phyloP scores from a whole-genome alignment of 768 basidiomycete species.

The Grammothele lineata region DNA sequence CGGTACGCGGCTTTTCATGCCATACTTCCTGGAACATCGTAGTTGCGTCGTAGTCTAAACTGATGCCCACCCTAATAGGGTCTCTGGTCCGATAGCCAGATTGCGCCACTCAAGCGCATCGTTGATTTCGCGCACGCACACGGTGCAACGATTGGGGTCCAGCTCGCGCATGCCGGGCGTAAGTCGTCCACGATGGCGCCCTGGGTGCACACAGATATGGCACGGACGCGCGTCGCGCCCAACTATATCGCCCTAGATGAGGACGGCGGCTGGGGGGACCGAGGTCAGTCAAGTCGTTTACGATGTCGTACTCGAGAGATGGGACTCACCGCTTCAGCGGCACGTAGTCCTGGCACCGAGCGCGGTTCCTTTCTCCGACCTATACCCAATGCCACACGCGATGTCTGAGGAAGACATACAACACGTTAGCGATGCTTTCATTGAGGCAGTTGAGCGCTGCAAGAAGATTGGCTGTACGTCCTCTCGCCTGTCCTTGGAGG shows the following conservation, averaged over 20 bases:
- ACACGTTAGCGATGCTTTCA: slow-evolving; percentile 56
- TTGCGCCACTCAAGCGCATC: slow-evolving; percentile 62
- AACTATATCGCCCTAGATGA: slow-evolving; percentile 38
- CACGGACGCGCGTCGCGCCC: slow-evolving; percentile 27
- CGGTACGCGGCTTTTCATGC: slow-evolving; percentile 37
- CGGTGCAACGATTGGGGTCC: slow-evolving; percentile 69
- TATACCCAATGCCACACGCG: slow-evolving; percentile 53
- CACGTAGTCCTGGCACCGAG: slow-evolving; percentile 59
- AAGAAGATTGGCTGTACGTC: slow-evolving; percentile 58
- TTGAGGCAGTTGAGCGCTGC: slow-evolving; percentile 48
- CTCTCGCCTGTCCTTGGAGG: neutral
- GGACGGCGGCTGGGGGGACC: slow-evolving; percentile 68
- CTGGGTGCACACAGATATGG: slow-evolving; percentile 48
- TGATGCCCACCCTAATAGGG: slow-evolving; percentile 32
- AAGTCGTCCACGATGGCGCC: slow-evolving; percentile 72
- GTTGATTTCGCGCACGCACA: slow-evolving; percentile 72
- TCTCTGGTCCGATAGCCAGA: slow-evolving; percentile 75
- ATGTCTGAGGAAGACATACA: slow-evolving; percentile 54
- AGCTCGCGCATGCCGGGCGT: slow-evolving; percentile 73
- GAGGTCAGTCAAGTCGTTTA: slow-evolving; percentile 45
- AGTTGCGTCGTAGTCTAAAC: no score
- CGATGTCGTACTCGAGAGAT: neutral
- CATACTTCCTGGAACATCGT: no score
- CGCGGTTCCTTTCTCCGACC: slow-evolving; percentile 47
- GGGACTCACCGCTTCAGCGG: neutral